Conservation (phyloP, 345 rosid genomes). For the Raphanus raphanistrum region DNA sequence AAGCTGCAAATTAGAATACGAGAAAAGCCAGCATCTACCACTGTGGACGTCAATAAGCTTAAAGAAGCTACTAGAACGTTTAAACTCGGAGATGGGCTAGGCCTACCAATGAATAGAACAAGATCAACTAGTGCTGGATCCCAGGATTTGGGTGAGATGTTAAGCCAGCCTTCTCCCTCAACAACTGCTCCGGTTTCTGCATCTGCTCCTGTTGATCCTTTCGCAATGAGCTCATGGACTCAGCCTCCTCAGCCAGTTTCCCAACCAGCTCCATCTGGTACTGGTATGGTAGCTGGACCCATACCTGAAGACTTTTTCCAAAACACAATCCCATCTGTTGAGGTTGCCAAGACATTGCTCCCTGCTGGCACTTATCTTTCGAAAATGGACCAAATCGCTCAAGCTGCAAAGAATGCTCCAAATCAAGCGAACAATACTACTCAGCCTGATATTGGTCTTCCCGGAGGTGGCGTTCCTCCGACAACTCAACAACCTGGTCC, state of each 20-base stretch:
- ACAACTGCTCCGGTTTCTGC: slow-evolving; percentile 42
- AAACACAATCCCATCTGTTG: slow-evolving; percentile 84
- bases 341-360: slow-evolving; percentile 77
- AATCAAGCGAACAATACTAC: slow-evolving; percentile 46
- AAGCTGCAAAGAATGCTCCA: slow-evolving; percentile 43
- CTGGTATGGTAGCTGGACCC: slow-evolving; percentile 57
- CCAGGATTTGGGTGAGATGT: slow-evolving; percentile 64
- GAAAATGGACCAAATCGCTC: slow-evolving; percentile 66
- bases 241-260: slow-evolving; percentile 48
- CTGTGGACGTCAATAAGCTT: slow-evolving; percentile 87
- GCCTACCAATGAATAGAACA: slow-evolving; percentile 65
- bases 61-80: slow-evolving; percentile 90
- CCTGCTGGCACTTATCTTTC: slow-evolving; percentile 89
- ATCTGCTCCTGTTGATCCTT: slow-evolving; percentile 66
- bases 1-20: slow-evolving; percentile 88
- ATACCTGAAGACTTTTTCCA: slow-evolving; percentile 98
- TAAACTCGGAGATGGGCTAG: slow-evolving; percentile 84
- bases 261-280: slow-evolving; percentile 54
- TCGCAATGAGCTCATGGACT: slow-evolving; percentile 58
- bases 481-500: slow-evolving; percentile 49
- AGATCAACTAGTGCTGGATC: slow-evolving; percentile 59
- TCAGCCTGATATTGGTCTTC: slow-evolving; percentile 61
- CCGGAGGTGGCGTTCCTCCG: slow-evolving; percentile 76
- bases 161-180: slow-evolving; percentile 51
- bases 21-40: slow-evolving; percentile 74